phyloP scores from a whole-genome alignment of 306 rosid species.

The Trifolium fragiferum region DNA sequence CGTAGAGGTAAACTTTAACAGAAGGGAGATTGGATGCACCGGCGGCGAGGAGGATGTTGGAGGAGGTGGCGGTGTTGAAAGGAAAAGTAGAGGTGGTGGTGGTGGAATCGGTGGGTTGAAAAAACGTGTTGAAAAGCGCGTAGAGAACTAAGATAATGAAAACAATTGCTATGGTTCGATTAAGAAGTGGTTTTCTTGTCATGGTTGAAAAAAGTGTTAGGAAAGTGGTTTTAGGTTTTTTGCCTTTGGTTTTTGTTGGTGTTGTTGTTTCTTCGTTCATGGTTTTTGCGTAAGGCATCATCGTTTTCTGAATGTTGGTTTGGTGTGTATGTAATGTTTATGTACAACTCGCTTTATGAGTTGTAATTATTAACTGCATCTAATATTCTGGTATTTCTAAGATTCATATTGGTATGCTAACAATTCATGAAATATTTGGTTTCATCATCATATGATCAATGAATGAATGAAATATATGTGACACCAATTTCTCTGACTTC shows the following conservation, averaged over 20 bases:
- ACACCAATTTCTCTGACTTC: too few species aligned
- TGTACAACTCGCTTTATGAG: too few species aligned
- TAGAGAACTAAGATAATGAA: conserved; percentile 52
- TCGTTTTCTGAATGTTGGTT: too few species aligned
- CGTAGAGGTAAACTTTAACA: conserved; percentile 65
- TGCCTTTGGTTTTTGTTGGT: conserved; percentile 24
- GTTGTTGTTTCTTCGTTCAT: conserved; percentile 42
- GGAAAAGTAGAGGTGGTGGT: conserved; percentile 23
- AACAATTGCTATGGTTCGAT: conserved; percentile 60
- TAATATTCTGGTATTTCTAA: too few species aligned
- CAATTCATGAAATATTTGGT: too few species aligned
- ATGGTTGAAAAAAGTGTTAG: conserved; percentile 39
- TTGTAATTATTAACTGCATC: too few species aligned
- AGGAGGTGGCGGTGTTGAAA: conserved; percentile 43
- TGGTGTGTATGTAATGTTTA: too few species aligned
- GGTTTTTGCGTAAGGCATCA: conserved; percentile 27
- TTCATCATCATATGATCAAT: too few species aligned
- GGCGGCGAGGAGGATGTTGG: conserved; percentile 35
- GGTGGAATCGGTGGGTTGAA: conserved; percentile 54
- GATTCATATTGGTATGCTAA: too few species aligned
- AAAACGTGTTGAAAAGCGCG: conserved; percentile 37
- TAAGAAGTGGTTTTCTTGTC: conserved; percentile 68
- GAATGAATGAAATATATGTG: too few species aligned
- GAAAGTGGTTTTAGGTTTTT: conserved; percentile 40
- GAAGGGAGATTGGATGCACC: not conserved